These are phyloP conservation scores for Hawksworthiomyces lignivorus DNA, from an alignment of 2,329 filamentous ascomycete genomes.

Conservation along the genomic window DNA sequence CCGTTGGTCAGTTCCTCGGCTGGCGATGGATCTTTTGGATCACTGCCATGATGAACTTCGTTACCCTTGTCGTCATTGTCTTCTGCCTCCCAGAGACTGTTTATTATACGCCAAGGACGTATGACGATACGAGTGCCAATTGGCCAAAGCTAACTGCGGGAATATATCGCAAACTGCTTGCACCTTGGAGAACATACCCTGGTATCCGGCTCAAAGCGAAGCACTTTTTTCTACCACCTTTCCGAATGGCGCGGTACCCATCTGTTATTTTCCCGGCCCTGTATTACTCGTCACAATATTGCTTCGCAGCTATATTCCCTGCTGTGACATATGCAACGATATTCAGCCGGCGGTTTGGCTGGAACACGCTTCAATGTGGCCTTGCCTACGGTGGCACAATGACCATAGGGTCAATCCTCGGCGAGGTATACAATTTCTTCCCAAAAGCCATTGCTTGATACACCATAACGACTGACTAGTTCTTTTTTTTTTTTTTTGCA, in stretches of 20 bases:
- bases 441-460: too few relatives aligned
- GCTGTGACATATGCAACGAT: conserved; percentile 25
- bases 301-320: conserved; percentile 23
- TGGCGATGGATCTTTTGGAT: conserved; percentile 18
- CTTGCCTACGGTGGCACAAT: conserved; percentile 23
- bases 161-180: conserved; percentile 5
- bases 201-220: conserved; percentile 8
- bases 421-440: conserved; percentile 12
- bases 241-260: conserved; percentile 24
- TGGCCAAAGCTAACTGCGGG: neutral
- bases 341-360: conserved; percentile 21
- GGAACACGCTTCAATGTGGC: conserved; percentile 23
- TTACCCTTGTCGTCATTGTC: conserved; percentile 19
- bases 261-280: conserved; percentile 23
- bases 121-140: too few relatives aligned
- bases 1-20: conserved; percentile 9
- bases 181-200: conserved; percentile 3
- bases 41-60: conserved; percentile 19
- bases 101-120: conserved; percentile 4
- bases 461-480: too few relatives aligned
- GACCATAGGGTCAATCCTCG: conserved; percentile 18
- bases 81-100: conserved; percentile 24
- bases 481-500: too few relatives aligned
- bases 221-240: conserved; percentile 19
- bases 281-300: conserved; percentile 24